Percentiles rank a stretch among this genome's conserved stretches.
Conservation (phyloP, 129 eudicot genomes). For the Artemisia argyi region DNA sequence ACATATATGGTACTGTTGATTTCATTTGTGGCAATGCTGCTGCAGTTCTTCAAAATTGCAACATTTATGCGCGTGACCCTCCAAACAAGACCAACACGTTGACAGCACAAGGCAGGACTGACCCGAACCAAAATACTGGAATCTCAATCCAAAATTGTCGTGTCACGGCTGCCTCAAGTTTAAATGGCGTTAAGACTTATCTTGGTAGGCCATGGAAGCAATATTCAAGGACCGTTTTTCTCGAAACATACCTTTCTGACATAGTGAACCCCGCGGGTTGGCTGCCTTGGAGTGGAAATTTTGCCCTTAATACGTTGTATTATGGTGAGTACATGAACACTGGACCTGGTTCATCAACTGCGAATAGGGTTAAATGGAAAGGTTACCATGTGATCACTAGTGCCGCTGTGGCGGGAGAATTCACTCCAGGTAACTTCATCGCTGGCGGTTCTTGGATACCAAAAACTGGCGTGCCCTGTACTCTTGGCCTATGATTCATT, state of each 20-base stretch:
- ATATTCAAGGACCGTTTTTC: slow-evolving; percentile 64
- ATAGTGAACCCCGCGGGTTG: slow-evolving; percentile 64
- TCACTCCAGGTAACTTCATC: slow-evolving; percentile 52
- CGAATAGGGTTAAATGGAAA: slow-evolving; percentile 58
- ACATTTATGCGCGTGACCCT: slow-evolving; percentile 54
- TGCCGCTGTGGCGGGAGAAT: slow-evolving; percentile 45
- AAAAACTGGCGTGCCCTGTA: slow-evolving; percentile 51
- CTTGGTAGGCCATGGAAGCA: slow-evolving; percentile 73
- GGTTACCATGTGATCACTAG: slow-evolving; percentile 65
- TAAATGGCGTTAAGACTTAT: slow-evolving; percentile 54
- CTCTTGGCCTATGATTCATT: slow-evolving; percentile 41
- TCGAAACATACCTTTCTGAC: slow-evolving; percentile 49
- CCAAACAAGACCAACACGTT: slow-evolving; percentile 54
- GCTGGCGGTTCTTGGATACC: slow-evolving; percentile 73
- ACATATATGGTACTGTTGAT: slow-evolving; percentile 66
- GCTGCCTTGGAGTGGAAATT: slow-evolving; percentile 67
- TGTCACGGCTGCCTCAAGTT: slow-evolving; percentile 45
- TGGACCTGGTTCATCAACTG: slow-evolving; percentile 61
- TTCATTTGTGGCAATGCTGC: slow-evolving; percentile 74
- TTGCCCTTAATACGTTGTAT: slow-evolving; percentile 58
- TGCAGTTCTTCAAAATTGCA: slow-evolving; percentile 60
- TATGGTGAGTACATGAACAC: slow-evolving; percentile 68
- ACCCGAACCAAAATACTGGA: slow-evolving; percentile 77
- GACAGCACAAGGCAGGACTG: slow-evolving; percentile 76
- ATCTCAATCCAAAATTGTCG: slow-evolving; percentile 57